These are phyloP conservation scores for Pichia membranifaciens DNA, from an alignment of 805 yeast genomes.

Conservation along the genomic window DNA sequence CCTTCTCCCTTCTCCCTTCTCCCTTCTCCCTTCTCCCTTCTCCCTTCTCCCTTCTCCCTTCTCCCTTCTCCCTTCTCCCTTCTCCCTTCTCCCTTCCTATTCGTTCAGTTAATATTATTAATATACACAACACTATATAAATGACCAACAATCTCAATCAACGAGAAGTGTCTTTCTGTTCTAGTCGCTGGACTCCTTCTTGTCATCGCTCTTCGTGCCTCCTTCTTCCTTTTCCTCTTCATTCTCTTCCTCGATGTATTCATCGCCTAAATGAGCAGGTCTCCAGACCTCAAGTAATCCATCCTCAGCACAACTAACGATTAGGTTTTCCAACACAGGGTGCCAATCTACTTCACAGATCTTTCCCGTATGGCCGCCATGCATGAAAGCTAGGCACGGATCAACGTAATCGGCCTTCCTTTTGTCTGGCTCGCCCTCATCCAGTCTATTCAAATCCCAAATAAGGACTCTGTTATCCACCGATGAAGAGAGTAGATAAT, in stretches of 20 bases:
- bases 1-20: conserved; percentile 20
- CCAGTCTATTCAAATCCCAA: conserved; percentile 67
- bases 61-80: background rate
- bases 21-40: background rate
- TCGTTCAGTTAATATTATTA: no score
- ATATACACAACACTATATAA: no score
- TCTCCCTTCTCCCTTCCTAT: conserved; percentile 26
- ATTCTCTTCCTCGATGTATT: conserved; percentile 33
- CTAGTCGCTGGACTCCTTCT: no score
- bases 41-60: conserved; percentile 22
- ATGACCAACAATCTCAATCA: no score
- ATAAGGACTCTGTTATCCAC: conserved; percentile 62
- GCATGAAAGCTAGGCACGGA: conserved; percentile 72
- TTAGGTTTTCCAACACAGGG: conserved; percentile 50
- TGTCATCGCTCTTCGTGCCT: conserved; percentile 18
- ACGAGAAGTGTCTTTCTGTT: no score
- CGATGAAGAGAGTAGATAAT: conserved; percentile 49
- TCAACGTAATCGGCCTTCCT: conserved; percentile 55
- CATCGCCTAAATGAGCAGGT: conserved; percentile 45
- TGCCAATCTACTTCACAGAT: conserved; percentile 66
- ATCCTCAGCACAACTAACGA: conserved; percentile 72
- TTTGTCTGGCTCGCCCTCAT: conserved; percentile 51
- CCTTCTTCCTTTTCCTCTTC: conserved; percentile 30
- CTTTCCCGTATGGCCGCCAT: conserved; percentile 79
- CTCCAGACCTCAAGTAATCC: conserved; percentile 72